phyloP scores from a whole-genome alignment of 2,329 filamentous ascomycete species.

The Didymella segeticola region DNA sequence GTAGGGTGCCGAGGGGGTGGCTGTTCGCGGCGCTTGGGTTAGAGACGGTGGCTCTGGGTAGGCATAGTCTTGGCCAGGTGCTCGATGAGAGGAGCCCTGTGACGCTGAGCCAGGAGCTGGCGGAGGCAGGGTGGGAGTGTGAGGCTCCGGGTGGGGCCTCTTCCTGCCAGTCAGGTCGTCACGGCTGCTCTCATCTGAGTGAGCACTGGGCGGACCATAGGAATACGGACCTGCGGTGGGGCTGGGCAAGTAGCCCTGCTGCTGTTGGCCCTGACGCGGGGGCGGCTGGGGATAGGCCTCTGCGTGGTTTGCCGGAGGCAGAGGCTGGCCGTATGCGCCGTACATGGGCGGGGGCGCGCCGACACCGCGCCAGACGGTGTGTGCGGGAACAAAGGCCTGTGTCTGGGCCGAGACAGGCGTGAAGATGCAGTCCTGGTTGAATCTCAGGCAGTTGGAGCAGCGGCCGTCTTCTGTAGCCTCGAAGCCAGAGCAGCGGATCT shows the following conservation, averaged over 20 bases:
- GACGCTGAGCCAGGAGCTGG: constrained; percentile 54
- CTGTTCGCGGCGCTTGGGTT: constrained; percentile 54
- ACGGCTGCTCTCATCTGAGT: constrained; percentile 48
- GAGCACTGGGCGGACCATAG: constrained; percentile 45
- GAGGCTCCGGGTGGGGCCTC: constrained; percentile 57
- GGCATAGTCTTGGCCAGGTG: constrained; percentile 47
- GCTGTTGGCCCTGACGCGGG: constrained; percentile 34
- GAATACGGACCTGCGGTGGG: constrained; percentile 54
- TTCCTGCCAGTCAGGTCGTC: constrained; percentile 53
- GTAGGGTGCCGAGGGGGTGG: constrained; percentile 51
- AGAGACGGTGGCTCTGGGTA: constrained; percentile 54
- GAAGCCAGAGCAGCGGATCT: constrained; percentile 80
- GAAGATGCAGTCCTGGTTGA: constrained; percentile 80
- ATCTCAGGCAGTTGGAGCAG: constrained; percentile 75
- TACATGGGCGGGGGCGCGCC: constrained; percentile 58
- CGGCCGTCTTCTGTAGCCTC: constrained; percentile 74
- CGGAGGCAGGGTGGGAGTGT: constrained; percentile 58
- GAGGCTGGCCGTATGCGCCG: constrained; percentile 59
- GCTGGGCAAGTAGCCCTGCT: constrained; percentile 54
- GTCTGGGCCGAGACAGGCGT: constrained; percentile 77
- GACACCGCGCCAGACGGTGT: constrained; percentile 64
- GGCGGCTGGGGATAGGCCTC: constrained; percentile 47
- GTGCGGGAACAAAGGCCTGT: constrained; percentile 76
- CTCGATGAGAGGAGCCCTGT: constrained; percentile 48
- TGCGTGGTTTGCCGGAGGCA: constrained; percentile 48